Evolutionary conservation across 768 basidiomycete species (phyloP), one percentile per base, ranked within the genome.

Genomic region (Rubroboletus satanas): DNA sequence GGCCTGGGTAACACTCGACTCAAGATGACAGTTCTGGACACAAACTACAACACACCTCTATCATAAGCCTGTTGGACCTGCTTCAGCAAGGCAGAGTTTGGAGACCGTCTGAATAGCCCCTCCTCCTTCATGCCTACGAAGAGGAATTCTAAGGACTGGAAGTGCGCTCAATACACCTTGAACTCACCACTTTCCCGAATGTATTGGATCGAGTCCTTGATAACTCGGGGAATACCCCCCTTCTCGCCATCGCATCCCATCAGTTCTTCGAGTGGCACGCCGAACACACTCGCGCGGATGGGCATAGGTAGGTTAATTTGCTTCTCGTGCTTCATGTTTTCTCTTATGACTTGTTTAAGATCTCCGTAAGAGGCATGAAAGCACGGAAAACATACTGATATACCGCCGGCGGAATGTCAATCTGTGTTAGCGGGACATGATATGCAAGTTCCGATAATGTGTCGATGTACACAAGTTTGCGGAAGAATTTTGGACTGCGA

Each of bases 191-290:
- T 79, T 36, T 83, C 83, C 18, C 88, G 79, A 12, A 93, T 68
- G 63, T 81, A 92, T 52, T 84, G 81, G 28, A 87, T 85, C 18
- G 82, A 80, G 60, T 94, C 91, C 61, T 79, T 84, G 37, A 93
- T 79, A 0, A 91, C 88, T 26, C 89, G 77, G 3, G 92, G 92
- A n/a, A 93, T 74, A 12, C 87, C 83, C 42, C 87, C 86, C 62
- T 88, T 91, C 73, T 91, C 90, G 9, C 90, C 90, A 51, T 88
- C 75, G 51, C 77, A 84, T 8, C 91, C 92, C 90, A 93, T 93
- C 21, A 92, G 63, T 31, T 90, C 86, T 64, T 90, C 88, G 15
- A 93, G 73, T 4, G 89, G 85, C 4, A 92, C 86, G 5, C 90
- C 89, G 65, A 93, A 94, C 17, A 88, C 73, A 63, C 76, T 82